These are phyloP conservation scores for Phytopythium oedochilum DNA, from an alignment of 352 stramenopile genomes.

Conservation along the genomic window DNA sequence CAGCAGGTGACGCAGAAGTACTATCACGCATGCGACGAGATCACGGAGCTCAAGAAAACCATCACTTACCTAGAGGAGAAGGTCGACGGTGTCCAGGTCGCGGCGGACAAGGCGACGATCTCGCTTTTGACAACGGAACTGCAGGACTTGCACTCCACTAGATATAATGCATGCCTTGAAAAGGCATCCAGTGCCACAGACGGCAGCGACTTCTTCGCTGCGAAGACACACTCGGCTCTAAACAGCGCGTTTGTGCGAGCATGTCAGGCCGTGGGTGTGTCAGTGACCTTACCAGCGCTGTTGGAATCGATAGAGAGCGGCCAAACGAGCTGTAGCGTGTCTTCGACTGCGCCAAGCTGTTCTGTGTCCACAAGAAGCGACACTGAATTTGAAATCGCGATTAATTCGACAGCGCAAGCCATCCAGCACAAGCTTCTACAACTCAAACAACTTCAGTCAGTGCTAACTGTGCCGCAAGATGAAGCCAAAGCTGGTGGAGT, in stretches of 20 bases:
- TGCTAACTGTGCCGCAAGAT: neutral
- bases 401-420: conserved; percentile 3
- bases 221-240: conserved; percentile 15
- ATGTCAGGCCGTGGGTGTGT: conserved; percentile 27
- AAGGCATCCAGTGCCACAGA: neutral
- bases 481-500: too few species aligned
- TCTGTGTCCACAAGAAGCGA: neutral
- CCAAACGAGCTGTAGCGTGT: too few species aligned
- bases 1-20: conserved; percentile 58
- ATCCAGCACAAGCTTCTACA: conserved; percentile 22
- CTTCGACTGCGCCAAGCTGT: neutral
- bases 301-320: conserved; percentile 8
- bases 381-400: neutral
- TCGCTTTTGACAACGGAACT: conserved; percentile 48
- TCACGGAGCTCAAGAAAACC: conserved; percentile 65
- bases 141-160: conserved; percentile 35
- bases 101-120: conserved; percentile 64
- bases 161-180: neutral
- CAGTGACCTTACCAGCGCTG: conserved; percentile 22
- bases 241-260: conserved; percentile 26
- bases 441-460: conserved; percentile 16
- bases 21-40: conserved; percentile 64
- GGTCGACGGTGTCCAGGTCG: conserved; percentile 57
- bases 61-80: conserved; percentile 64
- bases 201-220: neutral